Evolutionary conservation across 2,329 filamentous ascomycete genomes (phyloP), one percentile per base, ranked within the genome.

Genomic region (Sporothrix dimorphospora): DNA sequence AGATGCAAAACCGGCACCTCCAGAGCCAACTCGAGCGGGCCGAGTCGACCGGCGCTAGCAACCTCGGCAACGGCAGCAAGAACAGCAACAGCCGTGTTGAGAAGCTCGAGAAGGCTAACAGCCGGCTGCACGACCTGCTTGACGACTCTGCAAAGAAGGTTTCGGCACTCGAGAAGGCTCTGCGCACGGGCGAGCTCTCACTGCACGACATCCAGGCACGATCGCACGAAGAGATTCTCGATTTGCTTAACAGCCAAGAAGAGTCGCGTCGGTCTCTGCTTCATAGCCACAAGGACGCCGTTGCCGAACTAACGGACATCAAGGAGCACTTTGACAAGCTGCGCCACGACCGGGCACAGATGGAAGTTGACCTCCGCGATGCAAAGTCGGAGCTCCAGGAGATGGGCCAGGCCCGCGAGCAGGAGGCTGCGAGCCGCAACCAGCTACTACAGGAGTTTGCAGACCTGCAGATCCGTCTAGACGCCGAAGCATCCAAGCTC

Each of bases 61-160:
- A 38, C 49, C n/a, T 53, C 27, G 51, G 14, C 57, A 40, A 38
- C 71, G 71, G 61, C 53, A 57, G 11, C 45, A 30, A 38, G 55
- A 59, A 49, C 65, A 49, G 16, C 61, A 51, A 71, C 65, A 73
- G 75, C 59, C 90, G 96, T 19, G 91, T 97, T 77, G 92, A 97
- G 79, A 95, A 98, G 82, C 87, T 98, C 5, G 95, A 98, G 81
- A 90, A 94, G 76, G 95, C 93, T 79, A 98, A 98, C 81, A 94
- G 88, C 80, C 90, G 94, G 72, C 87, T 98, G 16, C 95, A 98
- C 78, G 94, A 97, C 75, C 93, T 97, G 88, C 90, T 98, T 5
- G 95, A 98, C 80, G 94, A 98, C 80, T 98, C 95, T 2, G 87
- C 91, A 21, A 95, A 93, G 85, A 98, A 98, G 82, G 91, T 98